Evolutionary conservation across 2,329 filamentous ascomycete species (phyloP), one percentile per base, ranked within the genome.

Genomic region (Ophiostoma australiae): DNA sequence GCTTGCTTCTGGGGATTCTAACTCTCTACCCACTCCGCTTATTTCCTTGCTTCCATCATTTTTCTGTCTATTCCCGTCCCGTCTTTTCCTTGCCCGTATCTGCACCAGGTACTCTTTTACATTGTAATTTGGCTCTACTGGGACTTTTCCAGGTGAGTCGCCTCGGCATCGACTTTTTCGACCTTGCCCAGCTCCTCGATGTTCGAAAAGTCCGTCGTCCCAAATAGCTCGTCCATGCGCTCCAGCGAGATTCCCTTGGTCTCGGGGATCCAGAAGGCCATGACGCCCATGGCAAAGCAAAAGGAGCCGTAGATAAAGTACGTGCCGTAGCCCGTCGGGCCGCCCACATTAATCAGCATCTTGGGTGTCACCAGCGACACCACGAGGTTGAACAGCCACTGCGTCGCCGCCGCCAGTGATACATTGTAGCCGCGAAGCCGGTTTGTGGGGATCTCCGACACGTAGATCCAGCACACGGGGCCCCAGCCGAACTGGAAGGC

Each of bases 331-430:
- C 76, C 76, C 7, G 73, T 74, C 10, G 69, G 37, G 8, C 75
- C 75, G 15, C 74, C 73, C 17, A 71, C 73, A 0, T 73, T 74
- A 80, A 83, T 81, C 73, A 90, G 81, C 88, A 90, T 89, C 48
- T 83, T 84, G 0, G 86, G 87, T 0, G 86, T 86, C 31, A 86
- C 85, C 33, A 86, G 80, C 6, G 87, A 86, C 23, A 90, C 86
- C 1, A 88, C 86, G 55, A 90, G 84, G 74, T 90, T 89, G 77
- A 89, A 89, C 0, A 90, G 76, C 86, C 87, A 88, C 75, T 89
- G 86, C 0, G 85, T 88, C 1, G 87, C 85, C 0, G 87, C 87
- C 0, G 86, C 87, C 65, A 89, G 81, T 1, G 86, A 82, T 13
- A 90, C 87, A 72, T 89, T 89, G 71, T 87, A 80, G 11, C 83